Evolutionary conservation across 768 basidiomycete species (phyloP).

Genomic region (Lanmaoa rubissima): DNA sequence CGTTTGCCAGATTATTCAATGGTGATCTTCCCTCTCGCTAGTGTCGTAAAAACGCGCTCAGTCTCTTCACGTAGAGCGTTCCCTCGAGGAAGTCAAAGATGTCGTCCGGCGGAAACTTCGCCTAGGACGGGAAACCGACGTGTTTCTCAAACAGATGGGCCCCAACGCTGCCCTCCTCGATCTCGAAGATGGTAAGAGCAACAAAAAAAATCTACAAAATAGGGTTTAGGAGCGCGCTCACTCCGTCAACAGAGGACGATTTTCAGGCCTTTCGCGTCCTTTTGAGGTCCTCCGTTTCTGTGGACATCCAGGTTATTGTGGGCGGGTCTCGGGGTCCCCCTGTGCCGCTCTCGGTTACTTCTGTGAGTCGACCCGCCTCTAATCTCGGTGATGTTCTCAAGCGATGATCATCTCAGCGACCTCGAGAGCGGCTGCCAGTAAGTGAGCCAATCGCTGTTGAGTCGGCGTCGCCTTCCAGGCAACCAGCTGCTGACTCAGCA

Average conservation of each 20-base stretch:
- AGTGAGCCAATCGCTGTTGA: not conserved
- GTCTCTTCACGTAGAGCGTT: slow-evolving; percentile 45
- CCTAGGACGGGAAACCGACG: slow-evolving; percentile 36
- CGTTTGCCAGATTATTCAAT: slow-evolving; percentile 43
- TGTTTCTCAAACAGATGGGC: slow-evolving; percentile 53
- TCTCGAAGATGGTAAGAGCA: slow-evolving; percentile 66
- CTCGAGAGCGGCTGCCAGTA: not conserved
- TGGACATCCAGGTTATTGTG: slow-evolving; percentile 39
- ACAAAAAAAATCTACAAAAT: not conserved
- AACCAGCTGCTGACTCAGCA: not conserved
- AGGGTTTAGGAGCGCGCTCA: not conserved
- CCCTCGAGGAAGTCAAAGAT: slow-evolving; percentile 55
- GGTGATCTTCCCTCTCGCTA: slow-evolving; percentile 26
- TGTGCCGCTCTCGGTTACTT: not conserved
- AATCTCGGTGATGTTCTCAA: not conserved
- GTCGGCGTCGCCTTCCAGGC: not conserved
- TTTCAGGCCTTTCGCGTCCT: slow-evolving; percentile 67
- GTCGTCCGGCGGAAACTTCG: slow-evolving; percentile 63
- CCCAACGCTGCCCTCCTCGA: slow-evolving; percentile 49
- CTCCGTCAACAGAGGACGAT: slow-evolving; percentile 60
- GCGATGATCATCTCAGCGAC: not conserved
- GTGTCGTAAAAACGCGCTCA: slow-evolving; percentile 2
- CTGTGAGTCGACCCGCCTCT: slow-evolving; percentile 9
- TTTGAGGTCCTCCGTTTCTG: slow-evolving; percentile 36
- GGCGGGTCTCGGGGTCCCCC: not conserved